Evolutionary conservation across 441 rosid species (phyloP), one percentile per base, ranked within the genome.

Genomic region (Rhodomyrtus psidioides): DNA sequence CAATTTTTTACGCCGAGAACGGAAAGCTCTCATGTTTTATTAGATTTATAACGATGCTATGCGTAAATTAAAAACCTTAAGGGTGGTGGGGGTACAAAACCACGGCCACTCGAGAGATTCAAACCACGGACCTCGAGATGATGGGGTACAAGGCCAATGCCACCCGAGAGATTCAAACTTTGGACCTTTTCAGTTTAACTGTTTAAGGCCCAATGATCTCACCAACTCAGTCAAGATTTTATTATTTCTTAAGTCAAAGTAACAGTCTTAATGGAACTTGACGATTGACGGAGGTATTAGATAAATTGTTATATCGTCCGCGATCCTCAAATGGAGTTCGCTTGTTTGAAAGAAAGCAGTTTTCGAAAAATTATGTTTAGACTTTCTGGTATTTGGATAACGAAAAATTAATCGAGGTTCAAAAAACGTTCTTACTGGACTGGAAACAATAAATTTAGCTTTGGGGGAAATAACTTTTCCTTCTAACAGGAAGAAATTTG

Each of bases 291-390:
- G 46, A 42, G 46, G 46, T 6, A 42, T 6, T 42, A 42, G 51
- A 49, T 10, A 49, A 10, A 57, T 57, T 56, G 12, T 26, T 57
- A 57, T 12, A 57, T 26, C 0, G 30, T 49, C 51, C 13, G 51
- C 4, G 4, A 49, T 49, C 3, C 51, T 10, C 51, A 49, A 49
- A 3, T 49, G 27, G 0, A 16, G 0, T 58, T 58, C 0, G 7
- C 65, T 58, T 55, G 6, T 23, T 55, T 23, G 1, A 4, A 55
- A 55, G 58, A 24, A 55, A 55, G 13, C 13, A 23, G 9, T 55
- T 23, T 55, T 12, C 12, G 4, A 9, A 55, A 55, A 23, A 55
- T 55, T 55, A 10, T 23, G 10, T 23, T 23, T 12, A 12, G 4
- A 55, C n/a, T 55, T 55, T 10, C 1, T 4, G 2, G 26, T 55